Conservation (phyloP, 805 yeast genomes). For the Kluyveromyces wickerhamii region DNA sequence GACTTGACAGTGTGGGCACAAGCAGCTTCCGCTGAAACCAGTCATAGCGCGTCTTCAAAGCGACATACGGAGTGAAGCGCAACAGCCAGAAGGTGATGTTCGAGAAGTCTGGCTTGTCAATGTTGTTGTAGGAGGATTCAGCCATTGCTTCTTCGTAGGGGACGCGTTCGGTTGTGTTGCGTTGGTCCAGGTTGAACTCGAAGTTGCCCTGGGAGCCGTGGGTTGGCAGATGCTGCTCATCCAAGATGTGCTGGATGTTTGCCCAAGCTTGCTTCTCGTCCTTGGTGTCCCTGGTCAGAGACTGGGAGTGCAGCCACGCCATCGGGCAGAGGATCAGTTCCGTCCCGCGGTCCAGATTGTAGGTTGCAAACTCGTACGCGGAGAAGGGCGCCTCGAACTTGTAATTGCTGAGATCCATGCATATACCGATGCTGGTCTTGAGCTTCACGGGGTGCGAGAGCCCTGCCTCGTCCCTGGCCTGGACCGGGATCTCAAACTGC, state of each 20-base stretch:
- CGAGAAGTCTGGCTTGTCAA: slow-evolving; percentile 36
- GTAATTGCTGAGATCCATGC: slow-evolving; percentile 92
- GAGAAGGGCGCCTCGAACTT: slow-evolving; percentile 74
- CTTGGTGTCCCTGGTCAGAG: slow-evolving; percentile 28
- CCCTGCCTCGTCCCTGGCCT: slow-evolving; percentile 12
- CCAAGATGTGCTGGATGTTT: slow-evolving; percentile 11
- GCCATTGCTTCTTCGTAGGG: slow-evolving; percentile 6
- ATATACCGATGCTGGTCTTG: slow-evolving; percentile 65
- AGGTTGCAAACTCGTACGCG: slow-evolving; percentile 59
- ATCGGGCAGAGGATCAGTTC: slow-evolving; percentile 67
- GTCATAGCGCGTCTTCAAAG: slow-evolving; percentile 23
- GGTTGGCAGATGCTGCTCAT: slow-evolving; percentile 13
- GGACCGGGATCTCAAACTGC: slow-evolving; percentile 37
- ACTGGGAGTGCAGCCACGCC: slow-evolving; percentile 67
- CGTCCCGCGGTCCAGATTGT: slow-evolving; percentile 40
- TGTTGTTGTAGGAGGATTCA: slow-evolving; percentile 15
- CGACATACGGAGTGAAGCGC: slow-evolving; percentile 57
- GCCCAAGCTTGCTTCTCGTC: slow-evolving; percentile 6
- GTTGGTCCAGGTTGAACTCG: slow-evolving; percentile 16
- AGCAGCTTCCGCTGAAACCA: slow-evolving; percentile 15
- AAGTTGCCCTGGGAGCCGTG: slow-evolving; percentile 23
- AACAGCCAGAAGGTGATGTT: slow-evolving; percentile 69
- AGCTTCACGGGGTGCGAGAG: slow-evolving; percentile 23
- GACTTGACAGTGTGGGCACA: slow-evolving; percentile 4
- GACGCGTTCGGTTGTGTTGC: slow-evolving; percentile 8